These are phyloP conservation scores for Coemansia reversa DNA, from an alignment of 192 early-diverging fungal species.

Conservation along the genomic window DNA sequence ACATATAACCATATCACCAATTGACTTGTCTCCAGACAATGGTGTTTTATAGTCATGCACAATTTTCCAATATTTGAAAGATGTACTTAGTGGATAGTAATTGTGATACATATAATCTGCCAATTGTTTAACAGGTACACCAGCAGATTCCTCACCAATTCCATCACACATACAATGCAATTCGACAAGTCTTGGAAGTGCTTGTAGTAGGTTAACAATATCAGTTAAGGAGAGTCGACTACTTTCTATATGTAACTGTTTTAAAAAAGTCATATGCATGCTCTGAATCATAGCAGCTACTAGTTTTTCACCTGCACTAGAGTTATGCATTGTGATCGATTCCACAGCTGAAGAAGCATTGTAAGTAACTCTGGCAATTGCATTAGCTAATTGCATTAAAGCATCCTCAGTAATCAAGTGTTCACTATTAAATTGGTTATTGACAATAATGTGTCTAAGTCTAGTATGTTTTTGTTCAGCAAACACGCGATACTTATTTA, in stretches of 20 bases:
- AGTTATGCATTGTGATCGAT: constrained; percentile 1
- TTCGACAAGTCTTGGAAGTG: constrained; percentile 5
- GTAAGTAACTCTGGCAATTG: constrained; percentile 11
- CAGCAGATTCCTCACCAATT: constrained; percentile 11
- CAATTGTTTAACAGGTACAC: constrained; percentile 3
- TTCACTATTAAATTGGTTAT: too few species aligned
- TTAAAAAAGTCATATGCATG: not conserved
- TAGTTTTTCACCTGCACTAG: constrained; percentile 14
- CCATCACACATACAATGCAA: constrained; percentile 18
- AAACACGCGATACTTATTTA: constrained; percentile 6
- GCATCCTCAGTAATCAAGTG: not conserved
- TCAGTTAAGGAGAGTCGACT: constrained; percentile 9
- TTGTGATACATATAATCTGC: constrained; percentile 15
- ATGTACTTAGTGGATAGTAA: constrained; percentile 12
- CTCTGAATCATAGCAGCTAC: constrained; percentile 8
- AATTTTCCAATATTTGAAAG: constrained; percentile 18
- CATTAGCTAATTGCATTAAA: not conserved
- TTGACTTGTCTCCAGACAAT: not conserved
- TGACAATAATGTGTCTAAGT: constrained; percentile 4
- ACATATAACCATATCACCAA: constrained; percentile 4
- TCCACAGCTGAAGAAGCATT: not conserved
- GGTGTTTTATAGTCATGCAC: constrained; percentile 6
- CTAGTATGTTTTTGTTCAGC: not conserved
- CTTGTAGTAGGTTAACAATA: constrained; percentile 2
- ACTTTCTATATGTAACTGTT: constrained; percentile 4